Conservation (phyloP, 805 yeast species). For the Candida michaelii region DNA sequence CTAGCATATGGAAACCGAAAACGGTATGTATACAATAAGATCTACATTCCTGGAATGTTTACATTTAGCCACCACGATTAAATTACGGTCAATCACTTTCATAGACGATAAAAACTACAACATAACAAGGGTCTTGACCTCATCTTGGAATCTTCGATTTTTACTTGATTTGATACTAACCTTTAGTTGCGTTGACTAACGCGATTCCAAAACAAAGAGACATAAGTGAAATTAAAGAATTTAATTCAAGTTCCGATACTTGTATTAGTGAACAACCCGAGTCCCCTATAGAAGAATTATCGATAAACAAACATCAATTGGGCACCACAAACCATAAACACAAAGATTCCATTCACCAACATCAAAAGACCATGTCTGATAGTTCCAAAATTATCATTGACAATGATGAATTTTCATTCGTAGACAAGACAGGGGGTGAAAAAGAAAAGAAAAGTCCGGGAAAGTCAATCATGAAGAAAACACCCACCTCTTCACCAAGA, state of each 20-base stretch:
- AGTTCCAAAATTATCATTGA: constrained; percentile 13
- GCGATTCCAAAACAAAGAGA: constrained; percentile 5
- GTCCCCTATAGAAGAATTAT: not conserved
- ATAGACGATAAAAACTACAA: too few relatives aligned
- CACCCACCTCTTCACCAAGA: constrained; percentile 31
- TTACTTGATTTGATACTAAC: constrained; percentile 4
- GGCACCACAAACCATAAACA: too few relatives aligned
- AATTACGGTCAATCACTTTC: too few relatives aligned
- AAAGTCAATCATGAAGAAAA: constrained; percentile 38
- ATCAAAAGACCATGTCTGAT: too few relatives aligned
- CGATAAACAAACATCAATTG: too few relatives aligned
- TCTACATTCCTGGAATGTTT: not conserved
- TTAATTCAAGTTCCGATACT: constrained; percentile 43
- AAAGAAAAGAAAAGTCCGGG: constrained; percentile 22
- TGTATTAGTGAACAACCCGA: constrained; percentile 27
- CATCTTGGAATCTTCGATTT: not conserved
- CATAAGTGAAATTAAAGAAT: constrained; percentile 21
- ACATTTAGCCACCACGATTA: too few relatives aligned
- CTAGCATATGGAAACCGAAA: not conserved
- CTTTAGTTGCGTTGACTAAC: constrained; percentile 2
- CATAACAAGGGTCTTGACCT: not conserved
- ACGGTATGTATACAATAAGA: constrained; percentile 2
- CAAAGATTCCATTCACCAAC: too few relatives aligned
- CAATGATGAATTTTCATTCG: constrained; percentile 27
- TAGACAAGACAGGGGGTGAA: constrained; percentile 1